A percentile compares a stretch with the other conserved stretches of the same genome.
Evolutionary conservation across 1,284 basidiomycete species (phyloP).

Genomic region (Apiotrichum gamsii): DNA sequence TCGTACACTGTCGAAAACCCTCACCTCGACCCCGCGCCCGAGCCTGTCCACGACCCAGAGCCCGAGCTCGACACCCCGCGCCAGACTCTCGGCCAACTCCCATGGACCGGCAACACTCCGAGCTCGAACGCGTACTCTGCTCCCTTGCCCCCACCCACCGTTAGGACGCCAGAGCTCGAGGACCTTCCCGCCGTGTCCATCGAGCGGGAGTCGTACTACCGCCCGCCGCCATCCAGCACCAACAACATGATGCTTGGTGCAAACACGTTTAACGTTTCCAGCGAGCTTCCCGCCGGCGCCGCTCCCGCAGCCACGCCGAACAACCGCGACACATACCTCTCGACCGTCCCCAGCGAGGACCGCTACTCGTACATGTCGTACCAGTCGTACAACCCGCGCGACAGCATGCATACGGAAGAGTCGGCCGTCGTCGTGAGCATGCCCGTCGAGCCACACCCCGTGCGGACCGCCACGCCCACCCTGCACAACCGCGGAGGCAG

Average conservation of each 20-base stretch:
- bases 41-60: too few relatives aligned
- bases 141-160: too few relatives aligned
- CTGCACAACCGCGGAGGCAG: not conserved
- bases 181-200: not conserved
- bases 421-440: slow-evolving; percentile 5
- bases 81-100: not conserved
- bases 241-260: not conserved
- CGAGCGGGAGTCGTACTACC: slow-evolving; percentile 4
- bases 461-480: not conserved
- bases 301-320: too few relatives aligned
- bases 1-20: too few relatives aligned
- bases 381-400: not conserved
- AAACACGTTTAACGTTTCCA: not conserved
- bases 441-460: slow-evolving; percentile 3
- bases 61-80: too few relatives aligned
- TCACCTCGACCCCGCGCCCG: too few relatives aligned
- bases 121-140: too few relatives aligned
- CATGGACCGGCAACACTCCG: too few relatives aligned
- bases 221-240: not conserved
- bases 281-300: not conserved
- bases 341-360: too few relatives aligned
- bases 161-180: too few relatives aligned
- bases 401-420: not conserved
- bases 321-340: too few relatives aligned
- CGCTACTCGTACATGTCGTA: not conserved